Percentiles rank a stretch among this genome's conserved stretches.
Conservation (phyloP, 2,329 filamentous ascomycete genomes). For the Beauveria rudraprayagi region DNA sequence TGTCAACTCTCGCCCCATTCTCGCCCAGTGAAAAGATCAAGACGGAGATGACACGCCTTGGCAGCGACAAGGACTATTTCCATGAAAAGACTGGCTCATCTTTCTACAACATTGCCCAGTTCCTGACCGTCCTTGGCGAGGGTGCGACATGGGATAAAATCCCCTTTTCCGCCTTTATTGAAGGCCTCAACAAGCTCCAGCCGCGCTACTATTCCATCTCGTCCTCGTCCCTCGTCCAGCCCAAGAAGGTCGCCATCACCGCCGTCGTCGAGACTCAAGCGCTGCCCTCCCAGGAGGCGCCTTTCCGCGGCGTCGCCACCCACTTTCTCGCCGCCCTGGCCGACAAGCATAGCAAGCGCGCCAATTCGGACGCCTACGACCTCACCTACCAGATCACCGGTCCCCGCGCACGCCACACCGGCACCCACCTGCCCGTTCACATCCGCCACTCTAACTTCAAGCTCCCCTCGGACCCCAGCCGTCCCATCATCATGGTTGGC, state of each 20-base stretch:
- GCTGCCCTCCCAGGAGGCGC: slow-evolving; percentile 68
- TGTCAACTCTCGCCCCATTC: slow-evolving; percentile 80
- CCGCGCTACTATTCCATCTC: slow-evolving; percentile 99
- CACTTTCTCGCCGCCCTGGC: slow-evolving; percentile 94
- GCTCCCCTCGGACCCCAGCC: slow-evolving; percentile 86
- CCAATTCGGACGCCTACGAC: slow-evolving; percentile 72
- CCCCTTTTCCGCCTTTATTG: slow-evolving; percentile 90
- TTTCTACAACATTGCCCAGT: slow-evolving; percentile 83
- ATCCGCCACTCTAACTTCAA: slow-evolving; percentile 99
- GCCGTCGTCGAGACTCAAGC: slow-evolving; percentile 82
- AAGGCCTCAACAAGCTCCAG: slow-evolving; percentile 89
- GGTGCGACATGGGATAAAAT: slow-evolving; percentile 73
- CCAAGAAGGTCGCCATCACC: slow-evolving; percentile 90
- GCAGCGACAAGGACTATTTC: slow-evolving; percentile 93
- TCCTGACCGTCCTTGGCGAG: slow-evolving; percentile 64
- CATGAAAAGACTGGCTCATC: slow-evolving; percentile 72
- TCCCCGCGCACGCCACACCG: slow-evolving; percentile 94
- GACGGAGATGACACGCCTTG: slow-evolving; percentile 80
- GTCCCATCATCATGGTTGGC: slow-evolving; percentile 92
- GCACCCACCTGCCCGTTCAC: slow-evolving; percentile 89
- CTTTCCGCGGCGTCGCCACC: slow-evolving; percentile 88
- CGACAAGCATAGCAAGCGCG: slow-evolving; percentile 90
- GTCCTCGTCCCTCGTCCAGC: slow-evolving; percentile 88
- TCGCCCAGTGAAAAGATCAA: slow-evolving; percentile 78
- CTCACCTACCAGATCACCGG: slow-evolving; percentile 80